Evolutionary conservation across 169 alveolate species (phyloP).

Genomic region (Plasmodium relictum): DNA sequence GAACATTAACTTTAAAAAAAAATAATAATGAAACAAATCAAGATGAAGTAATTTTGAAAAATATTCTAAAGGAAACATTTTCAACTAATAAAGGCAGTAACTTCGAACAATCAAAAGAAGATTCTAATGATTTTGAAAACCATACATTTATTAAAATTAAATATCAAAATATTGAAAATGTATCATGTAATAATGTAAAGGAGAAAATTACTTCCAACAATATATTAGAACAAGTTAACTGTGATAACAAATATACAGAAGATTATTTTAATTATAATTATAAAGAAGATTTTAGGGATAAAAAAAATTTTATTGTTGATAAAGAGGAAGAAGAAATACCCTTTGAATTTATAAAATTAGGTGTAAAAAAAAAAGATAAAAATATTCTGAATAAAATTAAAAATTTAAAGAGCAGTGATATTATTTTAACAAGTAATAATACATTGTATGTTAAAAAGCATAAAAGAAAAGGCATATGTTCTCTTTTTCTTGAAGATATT

Average conservation of each 20-base stretch:
- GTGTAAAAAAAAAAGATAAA: conserved; percentile 17
- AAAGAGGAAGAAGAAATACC: background rate
- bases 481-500: conserved; percentile 76
- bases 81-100: background rate
- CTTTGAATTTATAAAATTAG: conserved; percentile 45
- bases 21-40: conserved; percentile 3
- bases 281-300: background rate
- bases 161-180: background rate
- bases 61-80: no score
- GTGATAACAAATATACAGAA: background rate
- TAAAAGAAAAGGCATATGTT: conserved; percentile 78
- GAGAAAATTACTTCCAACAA: background rate
- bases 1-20: conserved; percentile 66
- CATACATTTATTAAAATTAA: background rate
- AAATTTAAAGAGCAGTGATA: conserved; percentile 44
- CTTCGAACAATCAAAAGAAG: background rate
- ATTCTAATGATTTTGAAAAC: background rate
- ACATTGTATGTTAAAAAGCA: conserved; percentile 78
- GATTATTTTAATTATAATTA: background rate
- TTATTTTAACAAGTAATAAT: conserved; percentile 78
- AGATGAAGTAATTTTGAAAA: background rate
- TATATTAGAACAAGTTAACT: background rate
- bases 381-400: conserved; percentile 19
- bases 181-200: background rate
- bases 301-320: background rate